A percentile compares a stretch with the other conserved stretches of the same genome.
Conservation (phyloP, 345 rosid species). For the Sisymbrium irio region DNA sequence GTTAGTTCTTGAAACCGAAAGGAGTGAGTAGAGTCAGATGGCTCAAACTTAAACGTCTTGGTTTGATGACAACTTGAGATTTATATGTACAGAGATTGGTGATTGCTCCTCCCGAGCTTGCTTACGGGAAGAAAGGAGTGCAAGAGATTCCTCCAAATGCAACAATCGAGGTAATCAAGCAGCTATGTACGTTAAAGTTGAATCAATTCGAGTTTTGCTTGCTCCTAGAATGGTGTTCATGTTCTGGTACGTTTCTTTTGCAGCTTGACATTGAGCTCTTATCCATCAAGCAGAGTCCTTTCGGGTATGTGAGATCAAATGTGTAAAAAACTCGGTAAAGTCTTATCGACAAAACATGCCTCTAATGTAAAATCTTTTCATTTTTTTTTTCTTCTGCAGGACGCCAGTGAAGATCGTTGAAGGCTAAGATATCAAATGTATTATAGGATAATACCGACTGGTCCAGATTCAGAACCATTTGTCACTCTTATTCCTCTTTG, state of each 20-base stretch:
- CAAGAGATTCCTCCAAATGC: conserved; percentile 98
- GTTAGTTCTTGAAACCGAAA: conserved; percentile 39
- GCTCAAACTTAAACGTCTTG: neutral
- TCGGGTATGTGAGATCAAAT: conserved; percentile 55
- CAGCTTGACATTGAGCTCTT: conserved; percentile 88
- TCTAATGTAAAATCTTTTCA: neutral
- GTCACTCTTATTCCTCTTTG: neutral
- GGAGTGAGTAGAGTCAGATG: neutral
- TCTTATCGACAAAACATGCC: neutral
- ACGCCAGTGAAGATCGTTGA: conserved; percentile 77
- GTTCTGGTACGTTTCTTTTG: conserved; percentile 8
- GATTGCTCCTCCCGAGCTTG: conserved; percentile 88
- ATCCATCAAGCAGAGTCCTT: conserved; percentile 85
- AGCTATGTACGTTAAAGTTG: neutral
- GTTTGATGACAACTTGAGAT: neutral
- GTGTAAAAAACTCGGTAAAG: neutral
- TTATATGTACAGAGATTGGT: conserved; percentile 55
- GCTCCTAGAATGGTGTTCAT: conserved; percentile 7
- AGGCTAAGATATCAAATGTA: conserved; percentile 44
- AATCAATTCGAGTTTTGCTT: neutral
- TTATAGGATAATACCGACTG: neutral
- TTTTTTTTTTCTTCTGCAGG: conserved; percentile 40
- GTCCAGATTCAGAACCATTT: neutral
- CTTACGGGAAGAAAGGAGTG: conserved; percentile 93
- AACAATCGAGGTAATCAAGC: conserved; percentile 69